Conservation (phyloP, 257 asterid genomes). For the Lycium ferocissimum region DNA sequence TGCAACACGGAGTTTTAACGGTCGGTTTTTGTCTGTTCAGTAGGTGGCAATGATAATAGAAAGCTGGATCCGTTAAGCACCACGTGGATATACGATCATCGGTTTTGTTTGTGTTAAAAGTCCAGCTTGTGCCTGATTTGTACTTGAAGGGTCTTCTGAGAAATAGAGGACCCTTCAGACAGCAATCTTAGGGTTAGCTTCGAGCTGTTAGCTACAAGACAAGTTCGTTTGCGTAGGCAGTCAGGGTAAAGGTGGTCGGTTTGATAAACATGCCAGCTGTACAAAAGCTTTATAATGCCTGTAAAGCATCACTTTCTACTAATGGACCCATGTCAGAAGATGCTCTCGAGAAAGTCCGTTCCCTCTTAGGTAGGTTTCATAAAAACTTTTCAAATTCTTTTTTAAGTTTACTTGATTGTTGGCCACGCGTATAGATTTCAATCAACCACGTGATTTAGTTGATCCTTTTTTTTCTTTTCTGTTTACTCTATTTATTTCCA, state of each 20-base stretch:
- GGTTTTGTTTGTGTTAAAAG: not conserved
- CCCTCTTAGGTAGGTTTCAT: constrained; percentile 73
- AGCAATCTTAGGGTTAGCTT: constrained; percentile 16
- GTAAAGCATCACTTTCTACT: constrained; percentile 84
- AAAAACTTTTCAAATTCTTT: not conserved
- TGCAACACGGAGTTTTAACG: constrained; percentile 4
- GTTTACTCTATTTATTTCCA: not conserved
- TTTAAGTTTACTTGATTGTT: not conserved
- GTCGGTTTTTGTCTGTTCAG: constrained; percentile 21
- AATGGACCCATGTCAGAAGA: constrained; percentile 96
- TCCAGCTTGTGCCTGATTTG: constrained; percentile 27
- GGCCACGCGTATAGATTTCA: not conserved
- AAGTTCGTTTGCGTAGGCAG: constrained; percentile 35
- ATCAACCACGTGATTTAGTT: not conserved
- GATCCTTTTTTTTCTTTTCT: not conserved
- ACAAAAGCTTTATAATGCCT: constrained; percentile 97
- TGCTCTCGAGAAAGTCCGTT: constrained; percentile 86
- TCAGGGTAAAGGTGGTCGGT: constrained; percentile 25
- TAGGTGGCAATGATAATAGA: constrained; percentile 28
- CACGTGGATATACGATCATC: constrained; percentile 26
- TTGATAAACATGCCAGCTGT: constrained; percentile 86
- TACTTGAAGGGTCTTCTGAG: constrained; percentile 44
- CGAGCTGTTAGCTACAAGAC: not conserved
- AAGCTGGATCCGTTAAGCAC: constrained; percentile 33
- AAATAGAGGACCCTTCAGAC: constrained; percentile 48